phyloP scores from a whole-genome alignment of 2,329 filamentous ascomycete genomes.

The Diaporthe velutina region DNA sequence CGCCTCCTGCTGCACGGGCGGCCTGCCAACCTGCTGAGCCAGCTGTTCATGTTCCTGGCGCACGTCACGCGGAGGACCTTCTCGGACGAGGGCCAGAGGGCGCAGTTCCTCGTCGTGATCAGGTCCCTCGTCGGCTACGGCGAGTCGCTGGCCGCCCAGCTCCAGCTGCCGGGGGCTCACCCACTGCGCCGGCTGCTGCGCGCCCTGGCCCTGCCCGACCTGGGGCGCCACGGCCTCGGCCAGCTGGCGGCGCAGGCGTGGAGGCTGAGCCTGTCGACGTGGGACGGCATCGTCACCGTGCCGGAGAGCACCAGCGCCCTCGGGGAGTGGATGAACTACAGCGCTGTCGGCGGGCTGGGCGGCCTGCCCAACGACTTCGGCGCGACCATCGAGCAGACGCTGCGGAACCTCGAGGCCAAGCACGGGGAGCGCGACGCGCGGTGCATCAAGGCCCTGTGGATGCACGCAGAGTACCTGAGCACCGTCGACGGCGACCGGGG shows the following conservation, averaged over 20 bases:
- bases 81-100: not conserved
- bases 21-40: slow-evolving; percentile 27
- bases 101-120: slow-evolving; percentile 29
- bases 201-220: not conserved
- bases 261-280: slow-evolving; percentile 27
- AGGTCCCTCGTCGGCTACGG: slow-evolving; percentile 29
- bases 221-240: slow-evolving; percentile 15
- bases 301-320: slow-evolving; percentile 3
- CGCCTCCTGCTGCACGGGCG: slow-evolving; percentile 4
- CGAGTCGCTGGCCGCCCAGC: not conserved
- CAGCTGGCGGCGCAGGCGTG: slow-evolving; percentile 23
- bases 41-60: slow-evolving; percentile 32
- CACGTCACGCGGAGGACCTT: slow-evolving; percentile 16
- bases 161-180: not conserved
- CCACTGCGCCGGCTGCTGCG: slow-evolving; percentile 19
- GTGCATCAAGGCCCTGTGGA: not conserved
- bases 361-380: not conserved
- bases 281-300: slow-evolving; percentile 18
- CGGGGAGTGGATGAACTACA: slow-evolving; percentile 16
- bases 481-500: not conserved
- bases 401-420: slow-evolving; percentile 7
- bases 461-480: slow-evolving; percentile 9
- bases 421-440: slow-evolving; percentile 11
- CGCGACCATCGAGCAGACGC: not conserved
- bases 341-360: not conserved